Evolutionary conservation across 2,329 filamentous ascomycete genomes (phyloP).

Genomic region (Mycocentrospora acerina): DNA sequence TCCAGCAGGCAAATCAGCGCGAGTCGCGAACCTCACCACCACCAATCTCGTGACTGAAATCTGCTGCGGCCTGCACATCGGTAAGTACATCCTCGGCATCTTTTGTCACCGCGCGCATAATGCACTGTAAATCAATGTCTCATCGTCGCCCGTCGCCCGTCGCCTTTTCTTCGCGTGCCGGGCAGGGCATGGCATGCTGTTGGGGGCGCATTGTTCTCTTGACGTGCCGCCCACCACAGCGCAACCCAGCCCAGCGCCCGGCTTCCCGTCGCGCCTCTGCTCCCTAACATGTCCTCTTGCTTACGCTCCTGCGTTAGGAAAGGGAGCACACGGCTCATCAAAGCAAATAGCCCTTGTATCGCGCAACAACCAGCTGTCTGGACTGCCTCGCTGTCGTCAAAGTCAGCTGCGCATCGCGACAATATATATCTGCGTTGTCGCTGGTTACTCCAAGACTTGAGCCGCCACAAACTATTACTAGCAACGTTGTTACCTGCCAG

Average conservation of each 20-base stretch:
- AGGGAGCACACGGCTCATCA: constrained; percentile 25
- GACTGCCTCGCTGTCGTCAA: constrained; percentile 14
- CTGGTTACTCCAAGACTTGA: constrained; percentile 20
- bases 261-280: constrained; percentile 10
- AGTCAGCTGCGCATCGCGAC: constrained; percentile 32
- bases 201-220: too few species aligned
- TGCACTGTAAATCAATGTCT: constrained; percentile 1
- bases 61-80: constrained; percentile 35
- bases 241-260: constrained; percentile 7
- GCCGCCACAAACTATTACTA: constrained; percentile 10
- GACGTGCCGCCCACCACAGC: not conserved
- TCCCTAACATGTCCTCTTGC: constrained; percentile 20
- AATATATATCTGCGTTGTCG: constrained; percentile 26
- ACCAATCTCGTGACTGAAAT: constrained; percentile 38
- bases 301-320: constrained; percentile 24
- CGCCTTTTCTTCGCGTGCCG: not conserved
- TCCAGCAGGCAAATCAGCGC: constrained; percentile 25
- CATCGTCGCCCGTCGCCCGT: constrained; percentile 1
- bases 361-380: constrained; percentile 21
- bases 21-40: constrained; percentile 27
- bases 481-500: constrained; percentile 3
- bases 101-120: constrained; percentile 6
- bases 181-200: too few species aligned
- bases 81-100: constrained; percentile 33
- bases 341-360: constrained; percentile 21